Evolutionary conservation across 306 rosid genomes (phyloP).

Genomic region (Vicia faba): DNA sequence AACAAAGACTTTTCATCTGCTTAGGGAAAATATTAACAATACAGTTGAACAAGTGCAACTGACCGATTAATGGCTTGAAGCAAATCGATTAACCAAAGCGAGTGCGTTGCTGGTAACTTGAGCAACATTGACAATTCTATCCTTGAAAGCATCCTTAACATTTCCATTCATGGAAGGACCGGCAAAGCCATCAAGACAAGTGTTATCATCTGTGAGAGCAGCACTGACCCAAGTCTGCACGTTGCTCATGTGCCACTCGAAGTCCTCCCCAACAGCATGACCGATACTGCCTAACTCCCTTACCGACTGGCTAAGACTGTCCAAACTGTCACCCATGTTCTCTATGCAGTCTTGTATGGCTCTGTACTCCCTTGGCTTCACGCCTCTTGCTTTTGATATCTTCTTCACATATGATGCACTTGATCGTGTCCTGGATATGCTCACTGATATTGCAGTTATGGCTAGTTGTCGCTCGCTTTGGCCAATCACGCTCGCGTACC

Average conservation of each 20-base stretch:
- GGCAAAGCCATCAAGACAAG: slow-evolving; percentile 75
- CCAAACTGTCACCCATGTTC: slow-evolving; percentile 65
- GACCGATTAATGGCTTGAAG: slow-evolving; percentile 40
- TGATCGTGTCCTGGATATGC: slow-evolving; percentile 53
- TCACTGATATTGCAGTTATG: slow-evolving; percentile 64
- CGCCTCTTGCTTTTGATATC: slow-evolving; percentile 43
- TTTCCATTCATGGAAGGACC: slow-evolving; percentile 52
- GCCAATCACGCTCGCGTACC: slow-evolving; percentile 48
- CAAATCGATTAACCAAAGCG: slow-evolving; percentile 72
- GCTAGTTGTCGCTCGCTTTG: slow-evolving; percentile 62
- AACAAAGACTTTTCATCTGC: not conserved
- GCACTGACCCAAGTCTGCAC: slow-evolving; percentile 93
- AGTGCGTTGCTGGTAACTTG: slow-evolving; percentile 84
- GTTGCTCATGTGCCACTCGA: slow-evolving; percentile 74
- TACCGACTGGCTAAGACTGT: slow-evolving; percentile 57
- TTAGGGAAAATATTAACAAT: not conserved
- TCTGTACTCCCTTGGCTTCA: slow-evolving; percentile 51
- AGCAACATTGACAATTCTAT: slow-evolving; percentile 54
- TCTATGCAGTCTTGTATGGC: slow-evolving; percentile 80
- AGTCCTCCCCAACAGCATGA: slow-evolving; percentile 53
- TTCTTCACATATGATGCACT: slow-evolving; percentile 53
- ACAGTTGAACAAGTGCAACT: not conserved
- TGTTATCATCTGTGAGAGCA: slow-evolving; percentile 69
- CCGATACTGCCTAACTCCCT: slow-evolving; percentile 57
- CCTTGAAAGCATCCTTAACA: slow-evolving; percentile 48